phyloP scores from a whole-genome alignment of 495 filamentous ascomycete species.

The Margaritispora aquatica region DNA sequence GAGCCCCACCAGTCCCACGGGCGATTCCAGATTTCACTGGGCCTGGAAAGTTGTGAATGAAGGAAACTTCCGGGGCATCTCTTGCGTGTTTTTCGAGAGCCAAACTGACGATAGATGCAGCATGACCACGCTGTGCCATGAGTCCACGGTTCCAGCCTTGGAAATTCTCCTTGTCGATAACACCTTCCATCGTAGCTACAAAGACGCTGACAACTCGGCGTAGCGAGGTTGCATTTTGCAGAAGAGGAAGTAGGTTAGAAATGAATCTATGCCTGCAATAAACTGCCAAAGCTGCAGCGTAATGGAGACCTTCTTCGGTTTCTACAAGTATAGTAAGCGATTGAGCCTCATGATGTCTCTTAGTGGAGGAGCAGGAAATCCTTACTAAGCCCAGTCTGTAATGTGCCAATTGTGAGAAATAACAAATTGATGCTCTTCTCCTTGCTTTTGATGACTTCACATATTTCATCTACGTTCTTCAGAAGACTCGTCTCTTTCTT shows the following conservation, averaged over 20 bases:
- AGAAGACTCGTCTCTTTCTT: conserved; percentile 23
- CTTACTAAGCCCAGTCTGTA: no score
- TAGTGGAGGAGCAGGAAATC: no score
- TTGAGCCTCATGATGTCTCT: no score
- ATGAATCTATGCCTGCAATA: conserved; percentile 61
- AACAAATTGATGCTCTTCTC: conserved; percentile 23
- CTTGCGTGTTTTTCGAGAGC: conserved; percentile 41
- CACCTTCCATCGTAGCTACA: conserved; percentile 46
- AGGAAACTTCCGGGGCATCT: conserved; percentile 42
- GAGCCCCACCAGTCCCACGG: conserved; percentile 11
- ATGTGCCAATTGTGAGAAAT: no score
- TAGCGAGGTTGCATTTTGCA: conserved; percentile 37
- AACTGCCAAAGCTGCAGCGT: conserved; percentile 45
- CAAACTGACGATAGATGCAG: conserved; percentile 42
- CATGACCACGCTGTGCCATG: conserved; percentile 34
- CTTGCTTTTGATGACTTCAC: conserved; percentile 17
- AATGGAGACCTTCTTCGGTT: conserved; percentile 46
- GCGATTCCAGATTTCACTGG: conserved; percentile 39
- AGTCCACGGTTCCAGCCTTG: conserved; percentile 27
- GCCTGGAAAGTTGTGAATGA: conserved; percentile 55
- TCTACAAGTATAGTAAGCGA: no score
- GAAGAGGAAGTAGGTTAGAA: conserved; percentile 54
- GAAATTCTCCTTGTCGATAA: conserved; percentile 42
- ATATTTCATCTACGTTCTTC: conserved; percentile 20
- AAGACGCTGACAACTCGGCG: conserved; percentile 57